Evolutionary conservation across 2,329 filamentous ascomycete genomes (phyloP).

Genomic region (Colletotrichum siamense): DNA sequence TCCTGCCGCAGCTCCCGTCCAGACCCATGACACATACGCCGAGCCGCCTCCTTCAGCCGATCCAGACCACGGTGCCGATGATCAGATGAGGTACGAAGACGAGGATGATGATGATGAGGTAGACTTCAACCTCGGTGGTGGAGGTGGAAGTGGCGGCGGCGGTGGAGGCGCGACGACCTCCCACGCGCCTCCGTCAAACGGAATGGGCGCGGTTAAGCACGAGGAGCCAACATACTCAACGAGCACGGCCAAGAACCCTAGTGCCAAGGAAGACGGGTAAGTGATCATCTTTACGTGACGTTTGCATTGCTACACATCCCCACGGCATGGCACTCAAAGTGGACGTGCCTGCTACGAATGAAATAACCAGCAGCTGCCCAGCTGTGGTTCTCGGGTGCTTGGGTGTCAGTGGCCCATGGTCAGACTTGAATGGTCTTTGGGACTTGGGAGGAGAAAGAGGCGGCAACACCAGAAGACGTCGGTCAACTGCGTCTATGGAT

Average conservation of each 20-base stretch:
- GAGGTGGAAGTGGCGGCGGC: conserved; percentile 23
- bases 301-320: not conserved
- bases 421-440: conserved; percentile 9
- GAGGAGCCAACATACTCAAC: conserved; percentile 36
- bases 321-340: not conserved
- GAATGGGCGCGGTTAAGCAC: conserved; percentile 20
- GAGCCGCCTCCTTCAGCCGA: conserved; percentile 31
- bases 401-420: conserved; percentile 2
- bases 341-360: not conserved
- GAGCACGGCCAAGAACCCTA: conserved; percentile 57
- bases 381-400: conserved; percentile 3
- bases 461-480: not conserved
- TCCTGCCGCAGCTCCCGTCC: conserved; percentile 26
- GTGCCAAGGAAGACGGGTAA: conserved; percentile 90
- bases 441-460: conserved; percentile 15
- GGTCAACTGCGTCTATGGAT: not conserved
- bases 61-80: conserved; percentile 40
- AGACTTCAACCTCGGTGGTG: conserved; percentile 59
- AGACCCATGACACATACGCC: conserved; percentile 32
- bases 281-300: conserved; percentile 41
- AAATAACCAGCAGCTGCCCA: conserved; percentile 13
- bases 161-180: not conserved
- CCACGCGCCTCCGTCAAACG: conserved; percentile 17
- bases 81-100: conserved; percentile 49
- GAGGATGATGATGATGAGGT: conserved; percentile 64